These are phyloP conservation scores for Ananas comosus DNA, from an alignment of 176 grass and related monocot species.

Conservation along the genomic window DNA sequence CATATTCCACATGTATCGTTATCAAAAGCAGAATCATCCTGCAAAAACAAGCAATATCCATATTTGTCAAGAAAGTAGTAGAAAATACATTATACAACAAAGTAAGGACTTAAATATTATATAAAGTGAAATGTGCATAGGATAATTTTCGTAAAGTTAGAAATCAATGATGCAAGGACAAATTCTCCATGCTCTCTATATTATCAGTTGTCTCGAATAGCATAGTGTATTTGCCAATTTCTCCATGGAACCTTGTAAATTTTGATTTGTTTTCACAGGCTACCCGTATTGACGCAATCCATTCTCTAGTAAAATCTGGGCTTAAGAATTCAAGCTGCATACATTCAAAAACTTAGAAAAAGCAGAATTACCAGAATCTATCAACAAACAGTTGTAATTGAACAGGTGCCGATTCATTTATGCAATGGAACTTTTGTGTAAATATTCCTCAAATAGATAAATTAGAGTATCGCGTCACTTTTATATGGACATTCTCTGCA, in stretches of 20 bases:
- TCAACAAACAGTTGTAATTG: background rate
- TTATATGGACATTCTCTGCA: too few relatives aligned
- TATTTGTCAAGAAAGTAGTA: background rate
- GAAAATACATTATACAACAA: background rate
- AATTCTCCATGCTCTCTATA: too few relatives aligned
- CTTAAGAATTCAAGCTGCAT: too few relatives aligned
- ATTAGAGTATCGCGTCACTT: background rate
- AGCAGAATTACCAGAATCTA: background rate
- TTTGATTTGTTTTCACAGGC: too few relatives aligned
- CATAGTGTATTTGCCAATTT: too few relatives aligned
- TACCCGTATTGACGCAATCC: too few relatives aligned
- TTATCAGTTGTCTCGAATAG: too few relatives aligned
- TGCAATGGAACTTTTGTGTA: background rate
- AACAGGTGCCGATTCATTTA: background rate
- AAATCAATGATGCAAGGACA: too few relatives aligned
- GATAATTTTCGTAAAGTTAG: too few relatives aligned
- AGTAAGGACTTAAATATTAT: background rate
- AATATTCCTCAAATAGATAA: constrained; percentile 10
- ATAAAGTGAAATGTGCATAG: background rate
- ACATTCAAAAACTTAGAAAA: background rate
- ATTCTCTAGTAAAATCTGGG: too few relatives aligned
- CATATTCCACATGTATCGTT: constrained; percentile 80
- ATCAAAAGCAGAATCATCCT: constrained; percentile 51
- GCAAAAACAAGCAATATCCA: constrained; percentile 14
- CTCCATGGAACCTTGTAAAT: too few relatives aligned